Conservation (phyloP, 768 basidiomycete genomes). For the Psilocybe subaeruginosa region DNA sequence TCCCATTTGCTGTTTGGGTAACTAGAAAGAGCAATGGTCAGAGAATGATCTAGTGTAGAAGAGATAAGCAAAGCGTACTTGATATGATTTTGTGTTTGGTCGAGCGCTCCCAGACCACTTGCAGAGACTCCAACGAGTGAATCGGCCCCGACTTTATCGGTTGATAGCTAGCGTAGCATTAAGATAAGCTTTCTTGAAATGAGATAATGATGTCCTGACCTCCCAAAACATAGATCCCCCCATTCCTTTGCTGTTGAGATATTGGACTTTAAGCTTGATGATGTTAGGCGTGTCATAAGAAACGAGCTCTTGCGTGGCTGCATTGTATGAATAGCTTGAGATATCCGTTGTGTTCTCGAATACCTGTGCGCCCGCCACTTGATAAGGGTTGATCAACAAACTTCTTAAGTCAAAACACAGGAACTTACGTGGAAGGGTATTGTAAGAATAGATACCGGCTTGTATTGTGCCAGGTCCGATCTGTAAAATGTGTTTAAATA, state of each 20-base stretch:
- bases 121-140: conserved; percentile 60
- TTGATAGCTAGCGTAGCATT: conserved; percentile 44
- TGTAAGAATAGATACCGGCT: conserved; percentile 80
- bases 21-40: conserved; percentile 30
- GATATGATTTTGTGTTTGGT: conserved; percentile 69
- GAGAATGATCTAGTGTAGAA: not conserved
- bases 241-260: conserved; percentile 61
- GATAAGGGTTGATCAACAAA: not conserved
- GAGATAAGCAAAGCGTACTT: conserved; percentile 32
- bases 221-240: conserved; percentile 81
- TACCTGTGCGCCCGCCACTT: conserved; percentile 59
- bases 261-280: conserved; percentile 66
- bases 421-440: conserved; percentile 56
- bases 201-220: conserved; percentile 27
- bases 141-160: conserved; percentile 58
- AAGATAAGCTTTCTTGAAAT: not conserved
- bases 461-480: conserved; percentile 74
- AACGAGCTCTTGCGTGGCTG: conserved; percentile 65
- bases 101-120: conserved; percentile 51
- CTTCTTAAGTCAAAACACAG: conserved; percentile 22
- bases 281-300: conserved; percentile 79
- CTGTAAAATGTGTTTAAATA: conserved; percentile 31
- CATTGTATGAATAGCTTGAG: conserved; percentile 80
- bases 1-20: conserved; percentile 74
- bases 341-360: conserved; percentile 70